A percentile compares a stretch with the other conserved stretches of the same genome.
Evolutionary conservation across 1,284 basidiomycete genomes (phyloP).

Genomic region (Apiotrichum mycotoxinovorans): DNA sequence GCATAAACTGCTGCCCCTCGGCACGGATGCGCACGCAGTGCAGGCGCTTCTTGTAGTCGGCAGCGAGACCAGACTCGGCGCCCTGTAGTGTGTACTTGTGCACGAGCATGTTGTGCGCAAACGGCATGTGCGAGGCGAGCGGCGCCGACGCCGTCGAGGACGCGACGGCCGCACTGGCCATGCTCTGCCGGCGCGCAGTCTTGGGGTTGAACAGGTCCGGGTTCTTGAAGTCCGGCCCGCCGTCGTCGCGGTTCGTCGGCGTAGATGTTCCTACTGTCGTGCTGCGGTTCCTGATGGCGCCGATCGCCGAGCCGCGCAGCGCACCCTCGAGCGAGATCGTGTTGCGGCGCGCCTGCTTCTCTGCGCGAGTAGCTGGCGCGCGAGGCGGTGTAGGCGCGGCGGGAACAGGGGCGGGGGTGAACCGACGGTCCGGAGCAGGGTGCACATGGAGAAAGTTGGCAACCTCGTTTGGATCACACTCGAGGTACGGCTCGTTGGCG

Average conservation of each 20-base stretch:
- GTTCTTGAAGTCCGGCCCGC: slow-evolving; percentile 32
- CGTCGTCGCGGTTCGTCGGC: neutral
- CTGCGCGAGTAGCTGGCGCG: neutral
- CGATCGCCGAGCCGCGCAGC: slow-evolving; percentile 5
- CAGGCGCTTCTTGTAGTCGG: slow-evolving; percentile 89
- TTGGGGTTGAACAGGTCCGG: slow-evolving; percentile 33
- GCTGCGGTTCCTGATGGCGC: slow-evolving; percentile 8
- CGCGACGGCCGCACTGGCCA: slow-evolving; percentile 8
- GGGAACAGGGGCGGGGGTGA: slow-evolving; percentile 12
- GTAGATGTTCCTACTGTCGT: slow-evolving; percentile 5
- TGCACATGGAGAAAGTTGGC: slow-evolving; percentile 51
- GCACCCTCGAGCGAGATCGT: slow-evolving; percentile 14
- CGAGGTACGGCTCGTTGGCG: slow-evolving; percentile 17
- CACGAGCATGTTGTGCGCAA: slow-evolving; percentile 50
- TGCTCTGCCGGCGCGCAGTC: slow-evolving; percentile 6
- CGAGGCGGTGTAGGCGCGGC: neutral
- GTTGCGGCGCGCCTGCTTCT: slow-evolving; percentile 11
- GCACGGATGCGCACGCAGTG: slow-evolving; percentile 91
- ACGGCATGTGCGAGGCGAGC: slow-evolving; percentile 43
- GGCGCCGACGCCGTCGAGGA: slow-evolving; percentile 17
- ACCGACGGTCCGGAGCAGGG: slow-evolving; percentile 43
- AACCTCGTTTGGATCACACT: slow-evolving; percentile 32
- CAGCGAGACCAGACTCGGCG: slow-evolving; percentile 88
- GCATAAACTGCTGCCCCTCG: slow-evolving; percentile 93
- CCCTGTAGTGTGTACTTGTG: slow-evolving; percentile 77